Evolutionary conservation across 139 green algal genomes (phyloP), one percentile per base, ranked within the genome.

Genomic region (Closterium sp.): DNA sequence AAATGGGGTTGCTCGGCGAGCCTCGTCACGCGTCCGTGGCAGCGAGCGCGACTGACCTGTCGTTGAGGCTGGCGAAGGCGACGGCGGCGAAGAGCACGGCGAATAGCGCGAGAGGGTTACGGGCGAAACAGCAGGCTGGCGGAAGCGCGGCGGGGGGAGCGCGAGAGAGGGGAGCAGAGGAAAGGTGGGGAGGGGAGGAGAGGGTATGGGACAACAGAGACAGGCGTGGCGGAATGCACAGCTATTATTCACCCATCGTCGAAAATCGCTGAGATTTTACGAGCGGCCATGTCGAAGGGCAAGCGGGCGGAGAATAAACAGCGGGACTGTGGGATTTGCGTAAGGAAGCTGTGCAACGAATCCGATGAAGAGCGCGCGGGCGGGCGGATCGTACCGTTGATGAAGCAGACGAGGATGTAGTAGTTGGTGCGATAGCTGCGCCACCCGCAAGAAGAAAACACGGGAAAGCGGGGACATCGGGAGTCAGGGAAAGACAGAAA

Each of bases 351-450:
- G 2, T 7, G 32, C 32, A 3, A 38, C 2, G 3, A 38, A 38
- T 2, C 2, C 2, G 32, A 38, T 7, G 32, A 38, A 38, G 2
- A 38, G 32, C 2, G 3, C 32, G 32, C 2, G 32, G 2, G 32
- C 32, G 3, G 32, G 32, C 32, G n/a, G 84, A 28, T 4, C 84
- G 10, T 31, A 87, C 88, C 89, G 22, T 87, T 31, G 29, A 31
- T 24, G 17, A 94, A 90, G 31, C 89, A 38, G 10, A 94, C 28
- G 9, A 94, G 73, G n/a, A 86, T 22, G 34, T 93, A 93, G 92
- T 94, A 94, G 70, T 94, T 94, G 28, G 92, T 94, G 9, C 92
- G 34, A 88, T 94, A 94, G 88, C 86, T 89, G 86, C 86, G 24
- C 86, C 24, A 89, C 24, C 79, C 24, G 27, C 84, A 21, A 6